phyloP scores from a whole-genome alignment of 352 stramenopile genomes.

The Phytophthora cajani region DNA sequence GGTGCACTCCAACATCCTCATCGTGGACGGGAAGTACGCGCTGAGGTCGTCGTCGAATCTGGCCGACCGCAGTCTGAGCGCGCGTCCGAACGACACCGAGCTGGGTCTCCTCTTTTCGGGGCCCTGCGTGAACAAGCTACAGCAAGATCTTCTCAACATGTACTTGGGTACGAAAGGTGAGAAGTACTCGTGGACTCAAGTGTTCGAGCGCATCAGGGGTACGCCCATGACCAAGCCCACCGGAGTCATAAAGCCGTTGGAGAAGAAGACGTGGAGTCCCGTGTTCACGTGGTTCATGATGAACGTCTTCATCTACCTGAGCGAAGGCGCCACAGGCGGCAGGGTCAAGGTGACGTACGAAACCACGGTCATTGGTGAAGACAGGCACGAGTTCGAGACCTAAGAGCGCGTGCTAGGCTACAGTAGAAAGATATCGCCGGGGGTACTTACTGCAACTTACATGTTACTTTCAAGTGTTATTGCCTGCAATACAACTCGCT shows the following conservation, averaged over 20 bases:
- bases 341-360: slow-evolving; percentile 71
- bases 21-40: slow-evolving; percentile 73
- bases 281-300: slow-evolving; percentile 84
- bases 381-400: slow-evolving; percentile 37
- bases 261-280: slow-evolving; percentile 67
- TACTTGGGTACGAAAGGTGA: slow-evolving; percentile 52
- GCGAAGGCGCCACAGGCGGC: slow-evolving; percentile 76
- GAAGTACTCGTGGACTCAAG: slow-evolving; percentile 40
- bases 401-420: slow-evolving; percentile 18
- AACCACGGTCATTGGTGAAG: slow-evolving; percentile 42
- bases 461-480: slow-evolving; percentile 13
- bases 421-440: slow-evolving; percentile 8
- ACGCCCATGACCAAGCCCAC: slow-evolving; percentile 11
- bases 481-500: slow-evolving; percentile 16
- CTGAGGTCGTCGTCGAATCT: slow-evolving; percentile 80
- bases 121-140: slow-evolving; percentile 45
- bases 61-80: slow-evolving; percentile 76
- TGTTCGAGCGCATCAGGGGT: slow-evolving; percentile 32
- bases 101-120: slow-evolving; percentile 68
- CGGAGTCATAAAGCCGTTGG: slow-evolving; percentile 60
- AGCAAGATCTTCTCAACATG: slow-evolving; percentile 76
- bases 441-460: slow-evolving; percentile 23
- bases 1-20: slow-evolving; percentile 85
- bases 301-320: slow-evolving; percentile 81
- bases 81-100: slow-evolving; percentile 74